These are phyloP conservation scores for Puccinia polysora DNA, from an alignment of 1,284 basidiomycete genomes.

Conservation along the genomic window DNA sequence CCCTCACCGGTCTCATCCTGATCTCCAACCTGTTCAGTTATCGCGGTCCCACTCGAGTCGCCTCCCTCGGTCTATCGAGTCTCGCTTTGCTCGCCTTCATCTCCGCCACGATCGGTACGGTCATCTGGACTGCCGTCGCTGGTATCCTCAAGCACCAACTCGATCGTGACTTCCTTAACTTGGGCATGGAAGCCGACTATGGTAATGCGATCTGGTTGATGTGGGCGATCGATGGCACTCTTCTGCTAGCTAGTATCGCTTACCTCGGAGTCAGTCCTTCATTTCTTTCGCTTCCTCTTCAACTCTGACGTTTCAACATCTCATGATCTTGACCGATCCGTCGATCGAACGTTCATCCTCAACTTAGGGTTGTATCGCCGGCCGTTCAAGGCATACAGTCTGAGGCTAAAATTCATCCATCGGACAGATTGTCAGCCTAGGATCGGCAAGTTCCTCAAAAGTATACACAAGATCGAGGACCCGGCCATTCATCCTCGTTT, in stretches of 20 bases:
- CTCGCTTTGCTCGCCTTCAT: constrained; percentile 27
- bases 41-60: constrained; percentile 3
- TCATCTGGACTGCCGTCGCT: constrained; percentile 39
- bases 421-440: no score
- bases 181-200: constrained; percentile 18
- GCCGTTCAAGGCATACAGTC: no score
- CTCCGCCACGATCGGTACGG: constrained; percentile 12
- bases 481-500: no score
- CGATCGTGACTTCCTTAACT: not conserved
- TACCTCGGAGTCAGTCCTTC: constrained; percentile 14
- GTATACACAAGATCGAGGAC: no score
- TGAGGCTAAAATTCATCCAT: no score
- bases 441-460: no score
- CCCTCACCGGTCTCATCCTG: constrained; percentile 7
- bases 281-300: not conserved
- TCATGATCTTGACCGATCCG: no score
- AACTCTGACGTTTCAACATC: no score
- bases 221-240: constrained; percentile 17
- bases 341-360: no score
- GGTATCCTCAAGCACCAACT: constrained; percentile 30
- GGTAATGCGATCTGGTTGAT: constrained; percentile 39
- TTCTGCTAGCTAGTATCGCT: constrained; percentile 10
- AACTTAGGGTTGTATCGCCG: no score
- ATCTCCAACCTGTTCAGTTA: not conserved
- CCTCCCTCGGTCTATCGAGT: not conserved